phyloP scores from a whole-genome alignment of 192 early-diverging fungal species.

The Backusella mclennaniae region DNA sequence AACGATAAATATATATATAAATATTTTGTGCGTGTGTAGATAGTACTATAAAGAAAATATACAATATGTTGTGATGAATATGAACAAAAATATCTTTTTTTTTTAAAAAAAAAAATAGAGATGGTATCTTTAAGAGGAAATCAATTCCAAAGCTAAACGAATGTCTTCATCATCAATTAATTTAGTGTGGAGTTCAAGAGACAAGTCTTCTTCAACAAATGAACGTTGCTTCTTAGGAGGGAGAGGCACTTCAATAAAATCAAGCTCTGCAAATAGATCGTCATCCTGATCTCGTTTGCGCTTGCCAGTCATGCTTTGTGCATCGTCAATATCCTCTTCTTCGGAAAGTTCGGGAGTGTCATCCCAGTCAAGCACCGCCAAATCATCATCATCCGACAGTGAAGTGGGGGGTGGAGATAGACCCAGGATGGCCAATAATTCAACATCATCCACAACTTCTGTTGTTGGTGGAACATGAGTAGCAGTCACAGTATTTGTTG shows the following conservation, averaged over 20 bases:
- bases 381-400: background rate
- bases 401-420: background rate
- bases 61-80: background rate
- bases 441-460: constrained; percentile 17
- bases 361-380: constrained; percentile 16
- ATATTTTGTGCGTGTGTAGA: background rate
- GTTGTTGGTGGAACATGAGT: background rate
- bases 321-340: constrained; percentile 24
- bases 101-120: background rate
- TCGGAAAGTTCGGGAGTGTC: constrained; percentile 26
- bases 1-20: background rate
- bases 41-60: background rate
- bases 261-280: constrained; percentile 19
- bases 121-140: constrained; percentile 3
- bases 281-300: constrained; percentile 15
- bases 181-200: background rate
- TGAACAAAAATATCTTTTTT: background rate
- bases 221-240: background rate
- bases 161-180: constrained; percentile 19
- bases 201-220: background rate
- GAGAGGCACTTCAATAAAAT: constrained; percentile 28
- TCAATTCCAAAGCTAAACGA: constrained; percentile 23
- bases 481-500: background rate
- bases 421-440: constrained; percentile 24
- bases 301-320: background rate